Evolutionary conservation across 2,329 filamentous ascomycete species (phyloP).

Genomic region (Chrysosporium queenslandicum): DNA sequence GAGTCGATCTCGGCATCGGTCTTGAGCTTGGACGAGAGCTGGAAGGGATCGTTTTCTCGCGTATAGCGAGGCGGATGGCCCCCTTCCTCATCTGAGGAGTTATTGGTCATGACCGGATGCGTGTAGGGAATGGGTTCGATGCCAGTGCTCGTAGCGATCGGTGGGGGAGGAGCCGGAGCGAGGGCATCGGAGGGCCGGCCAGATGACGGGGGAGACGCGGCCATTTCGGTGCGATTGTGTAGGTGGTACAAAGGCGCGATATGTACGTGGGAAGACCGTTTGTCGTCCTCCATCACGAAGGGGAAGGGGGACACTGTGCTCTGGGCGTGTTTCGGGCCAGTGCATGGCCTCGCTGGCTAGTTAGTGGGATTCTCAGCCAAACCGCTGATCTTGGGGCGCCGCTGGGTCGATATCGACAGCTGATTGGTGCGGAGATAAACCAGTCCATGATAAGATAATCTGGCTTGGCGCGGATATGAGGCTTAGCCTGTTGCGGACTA

Average conservation of each 20-base stretch:
- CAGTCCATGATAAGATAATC: not conserved
- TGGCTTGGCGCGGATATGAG: too few species aligned
- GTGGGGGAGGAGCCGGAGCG: slow-evolving; percentile 13
- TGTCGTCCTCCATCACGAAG: slow-evolving; percentile 1
- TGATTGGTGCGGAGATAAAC: not conserved
- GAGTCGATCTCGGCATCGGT: slow-evolving; percentile 62
- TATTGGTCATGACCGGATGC: slow-evolving; percentile 18
- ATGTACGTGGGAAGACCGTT: not conserved
- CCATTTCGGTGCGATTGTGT: slow-evolving; percentile 7
- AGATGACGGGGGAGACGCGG: not conserved
- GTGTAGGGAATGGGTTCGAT: slow-evolving; percentile 25
- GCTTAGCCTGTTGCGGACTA: too few species aligned
- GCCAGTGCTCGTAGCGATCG: slow-evolving; percentile 34
- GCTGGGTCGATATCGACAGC: not conserved
- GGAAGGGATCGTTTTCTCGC: slow-evolving; percentile 66
- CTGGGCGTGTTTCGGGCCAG: not conserved
- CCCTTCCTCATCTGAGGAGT: slow-evolving; percentile 37
- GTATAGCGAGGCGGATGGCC: slow-evolving; percentile 46
- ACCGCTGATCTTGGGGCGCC: not conserved
- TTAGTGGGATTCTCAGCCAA: not conserved
- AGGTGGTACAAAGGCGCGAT: not conserved
- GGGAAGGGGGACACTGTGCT: not conserved
- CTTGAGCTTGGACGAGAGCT: slow-evolving; percentile 68
- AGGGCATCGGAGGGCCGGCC: not conserved
- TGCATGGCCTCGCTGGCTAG: too few species aligned